Conservation (phyloP, 2,329 filamentous ascomycete species). For the Ophiocordyceps camponoti-floridani region DNA sequence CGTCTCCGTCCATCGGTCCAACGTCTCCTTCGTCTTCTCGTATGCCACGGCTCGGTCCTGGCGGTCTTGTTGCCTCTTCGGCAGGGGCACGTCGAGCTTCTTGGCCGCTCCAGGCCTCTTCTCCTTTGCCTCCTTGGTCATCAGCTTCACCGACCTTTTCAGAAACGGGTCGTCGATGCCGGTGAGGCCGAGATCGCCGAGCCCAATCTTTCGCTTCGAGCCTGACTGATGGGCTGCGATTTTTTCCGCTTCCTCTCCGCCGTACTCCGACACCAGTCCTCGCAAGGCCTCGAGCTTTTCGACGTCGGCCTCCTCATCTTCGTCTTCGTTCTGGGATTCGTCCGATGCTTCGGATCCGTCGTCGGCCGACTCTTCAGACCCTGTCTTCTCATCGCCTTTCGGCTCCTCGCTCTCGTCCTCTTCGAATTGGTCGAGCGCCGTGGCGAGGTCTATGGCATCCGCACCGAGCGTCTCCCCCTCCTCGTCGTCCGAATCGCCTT, state of each 20-base stretch:
- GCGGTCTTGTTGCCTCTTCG: conserved; percentile 72
- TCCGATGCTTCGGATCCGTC: conserved; percentile 25
- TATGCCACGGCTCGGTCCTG: conserved; percentile 70
- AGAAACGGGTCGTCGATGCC: conserved; percentile 56
- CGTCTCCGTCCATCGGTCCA: conserved; percentile 84
- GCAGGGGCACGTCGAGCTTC: conserved; percentile 68
- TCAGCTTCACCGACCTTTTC: conserved; percentile 62
- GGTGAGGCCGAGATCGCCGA: conserved; percentile 56
- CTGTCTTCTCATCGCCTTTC: conserved; percentile 24
- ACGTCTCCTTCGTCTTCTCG: conserved; percentile 77
- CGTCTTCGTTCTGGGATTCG: conserved; percentile 28
- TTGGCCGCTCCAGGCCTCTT: conserved; percentile 26
- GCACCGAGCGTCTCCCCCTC: conserved; percentile 40
- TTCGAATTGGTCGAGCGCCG: conserved; percentile 36
- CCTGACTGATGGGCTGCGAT: conserved; percentile 18
- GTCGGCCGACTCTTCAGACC: conserved; percentile 21
- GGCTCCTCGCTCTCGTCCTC: conserved; percentile 30
- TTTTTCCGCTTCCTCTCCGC: conserved; percentile 40
- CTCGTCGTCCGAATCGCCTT: conserved; percentile 40
- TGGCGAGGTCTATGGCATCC: conserved; percentile 41
- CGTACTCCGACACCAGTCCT: conserved; percentile 50
- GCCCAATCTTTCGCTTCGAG: conserved; percentile 48
- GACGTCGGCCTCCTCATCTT: conserved; percentile 28
- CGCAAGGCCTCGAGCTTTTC: conserved; percentile 48
- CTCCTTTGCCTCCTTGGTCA: conserved; percentile 43